Conservation (phyloP, 768 basidiomycete species). For the Piloderma croceum region DNA sequence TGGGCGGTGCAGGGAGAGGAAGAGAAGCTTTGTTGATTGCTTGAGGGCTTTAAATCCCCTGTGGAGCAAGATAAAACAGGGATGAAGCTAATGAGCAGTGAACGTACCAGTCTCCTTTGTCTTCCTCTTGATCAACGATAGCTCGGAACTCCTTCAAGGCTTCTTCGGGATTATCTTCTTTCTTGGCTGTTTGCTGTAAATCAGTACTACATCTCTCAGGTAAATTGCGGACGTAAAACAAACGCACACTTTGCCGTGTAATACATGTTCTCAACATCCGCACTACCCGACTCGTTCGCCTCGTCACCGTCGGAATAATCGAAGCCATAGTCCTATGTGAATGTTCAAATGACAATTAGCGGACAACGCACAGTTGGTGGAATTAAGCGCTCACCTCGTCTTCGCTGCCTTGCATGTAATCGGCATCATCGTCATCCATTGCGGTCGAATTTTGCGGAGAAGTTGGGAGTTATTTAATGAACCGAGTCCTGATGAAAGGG, state of each 20-base stretch:
- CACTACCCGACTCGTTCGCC: slow-evolving; percentile 71
- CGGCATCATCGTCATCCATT: slow-evolving; percentile 93
- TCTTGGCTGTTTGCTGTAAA: slow-evolving; percentile 56
- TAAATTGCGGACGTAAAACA: background rate
- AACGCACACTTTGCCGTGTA: slow-evolving; percentile 91
- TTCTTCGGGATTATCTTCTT: slow-evolving; percentile 89
- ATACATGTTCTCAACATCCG: slow-evolving; percentile 96
- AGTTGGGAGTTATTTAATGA: too few species aligned
- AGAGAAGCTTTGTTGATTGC: slow-evolving; percentile 93
- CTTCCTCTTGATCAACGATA: slow-evolving; percentile 88
- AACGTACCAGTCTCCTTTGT: slow-evolving; percentile 87
- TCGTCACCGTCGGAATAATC: slow-evolving; percentile 93
- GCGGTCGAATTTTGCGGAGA: too few species aligned
- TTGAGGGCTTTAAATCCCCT: slow-evolving; percentile 99
- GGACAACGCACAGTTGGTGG: slow-evolving; percentile 6
- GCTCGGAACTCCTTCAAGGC: slow-evolving; percentile 85
- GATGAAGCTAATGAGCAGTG: background rate
- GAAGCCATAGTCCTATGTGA: slow-evolving; percentile 81
- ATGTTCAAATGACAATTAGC: slow-evolving; percentile 8
- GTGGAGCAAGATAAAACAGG: slow-evolving; percentile 5
- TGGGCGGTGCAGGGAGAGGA: slow-evolving; percentile 71
- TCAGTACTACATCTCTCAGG: background rate
- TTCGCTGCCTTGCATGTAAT: slow-evolving; percentile 88
- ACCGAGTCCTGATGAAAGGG: too few species aligned
- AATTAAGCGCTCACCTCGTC: slow-evolving; percentile 56